Percentiles rank a stretch among this genome's conserved stretches.
Evolutionary conservation across 805 yeast genomes (phyloP).

Genomic region (Priceomyces melissophilus): DNA sequence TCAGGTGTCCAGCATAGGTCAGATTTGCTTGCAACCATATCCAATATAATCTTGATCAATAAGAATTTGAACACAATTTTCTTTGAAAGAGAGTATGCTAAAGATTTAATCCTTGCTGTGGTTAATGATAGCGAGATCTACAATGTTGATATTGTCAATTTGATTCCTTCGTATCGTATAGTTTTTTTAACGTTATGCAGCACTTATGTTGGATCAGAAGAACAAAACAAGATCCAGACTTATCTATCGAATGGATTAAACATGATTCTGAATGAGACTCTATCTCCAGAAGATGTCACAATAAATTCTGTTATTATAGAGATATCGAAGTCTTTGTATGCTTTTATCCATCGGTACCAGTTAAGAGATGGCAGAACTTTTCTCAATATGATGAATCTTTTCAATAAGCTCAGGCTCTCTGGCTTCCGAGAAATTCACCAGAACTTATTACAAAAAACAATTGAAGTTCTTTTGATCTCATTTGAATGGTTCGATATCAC

Average conservation of each 20-base stretch:
- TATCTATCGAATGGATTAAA: conserved; percentile 6
- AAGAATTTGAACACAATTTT: conserved; percentile 14
- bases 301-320: too few relatives aligned
- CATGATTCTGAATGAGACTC: too few relatives aligned
- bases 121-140: conserved; percentile 4
- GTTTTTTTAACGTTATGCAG: conserved; percentile 24
- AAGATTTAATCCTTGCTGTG: conserved; percentile 5
- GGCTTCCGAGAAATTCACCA: too few relatives aligned
- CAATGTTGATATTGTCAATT: conserved; percentile 9
- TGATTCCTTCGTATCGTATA: conserved; percentile 22
- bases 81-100: conserved; percentile 19
- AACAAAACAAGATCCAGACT: conserved; percentile 7
- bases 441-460: not conserved
- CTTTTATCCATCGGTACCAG: too few relatives aligned
- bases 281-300: too few relatives aligned
- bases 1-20: conserved; percentile 5
- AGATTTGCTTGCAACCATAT: conserved; percentile 20
- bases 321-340: too few relatives aligned
- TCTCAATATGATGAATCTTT: too few relatives aligned
- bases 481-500: not conserved
- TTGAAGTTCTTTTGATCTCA: not conserved
- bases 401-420: too few relatives aligned
- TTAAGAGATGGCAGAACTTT: too few relatives aligned
- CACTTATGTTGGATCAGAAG: conserved; percentile 8
- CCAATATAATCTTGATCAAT: conserved; percentile 24